Percentiles rank a stretch among this genome's conserved stretches.
phyloP scores from a whole-genome alignment of 2,329 filamentous ascomycete genomes.

The Neoarthrinium moseri region DNA sequence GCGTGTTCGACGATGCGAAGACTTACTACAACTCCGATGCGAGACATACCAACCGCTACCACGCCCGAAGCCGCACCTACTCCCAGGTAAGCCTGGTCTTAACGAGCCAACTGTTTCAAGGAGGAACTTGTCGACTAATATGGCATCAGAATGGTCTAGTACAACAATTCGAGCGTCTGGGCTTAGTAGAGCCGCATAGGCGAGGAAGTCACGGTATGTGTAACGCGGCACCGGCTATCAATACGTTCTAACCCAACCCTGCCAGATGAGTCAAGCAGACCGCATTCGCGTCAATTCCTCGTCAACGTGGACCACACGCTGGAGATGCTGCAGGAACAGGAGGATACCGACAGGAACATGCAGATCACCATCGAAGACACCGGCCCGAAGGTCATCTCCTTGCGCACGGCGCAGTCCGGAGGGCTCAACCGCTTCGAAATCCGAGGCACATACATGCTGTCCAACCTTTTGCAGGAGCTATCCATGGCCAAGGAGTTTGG shows the following conservation, averaged over 20 bases:
- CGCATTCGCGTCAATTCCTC: constrained; percentile 72
- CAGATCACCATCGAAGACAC: constrained; percentile 97
- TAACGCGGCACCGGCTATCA: not conserved
- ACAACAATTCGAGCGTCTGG: constrained; percentile 52
- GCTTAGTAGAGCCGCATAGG: constrained; percentile 53
- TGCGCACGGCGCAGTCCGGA: constrained; percentile 82
- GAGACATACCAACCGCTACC: constrained; percentile 47
- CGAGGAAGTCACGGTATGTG: constrained; percentile 58
- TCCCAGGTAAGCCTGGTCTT: constrained; percentile 43
- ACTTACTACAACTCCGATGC: constrained; percentile 60
- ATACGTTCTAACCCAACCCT: too few relatives aligned
- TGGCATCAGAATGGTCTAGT: constrained; percentile 47
- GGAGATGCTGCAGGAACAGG: constrained; percentile 73
- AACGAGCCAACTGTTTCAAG: not conserved
- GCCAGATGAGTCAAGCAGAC: constrained; percentile 69
- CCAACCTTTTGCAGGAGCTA: constrained; percentile 92
- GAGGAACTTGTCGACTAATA: not conserved
- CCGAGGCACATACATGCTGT: constrained; percentile 94
- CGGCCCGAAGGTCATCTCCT: constrained; percentile 84
- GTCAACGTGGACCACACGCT: constrained; percentile 85
- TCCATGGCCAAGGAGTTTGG: constrained; percentile 89
- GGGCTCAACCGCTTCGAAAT: constrained; percentile 88
- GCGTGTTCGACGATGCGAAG: constrained; percentile 55
- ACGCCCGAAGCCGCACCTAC: constrained; percentile 53
- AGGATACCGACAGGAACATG: constrained; percentile 92